A percentile compares a stretch with the other conserved stretches of the same genome.
Evolutionary conservation across 352 stramenopile species (phyloP).

Genomic region (Phytophthora tubulina): DNA sequence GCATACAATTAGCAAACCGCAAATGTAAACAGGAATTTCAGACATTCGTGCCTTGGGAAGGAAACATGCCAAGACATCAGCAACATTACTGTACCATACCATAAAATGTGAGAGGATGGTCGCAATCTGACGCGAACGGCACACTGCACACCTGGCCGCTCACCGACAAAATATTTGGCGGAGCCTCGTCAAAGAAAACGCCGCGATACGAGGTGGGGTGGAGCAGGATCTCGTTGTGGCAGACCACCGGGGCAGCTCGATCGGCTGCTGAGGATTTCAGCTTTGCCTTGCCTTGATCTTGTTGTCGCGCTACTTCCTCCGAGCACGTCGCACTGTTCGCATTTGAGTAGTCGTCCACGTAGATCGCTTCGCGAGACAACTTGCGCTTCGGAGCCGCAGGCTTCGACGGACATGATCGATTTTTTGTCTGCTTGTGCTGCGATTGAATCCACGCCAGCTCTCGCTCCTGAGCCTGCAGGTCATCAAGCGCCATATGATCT

Average conservation of each 20-base stretch:
- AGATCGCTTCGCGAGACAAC: constrained; percentile 22
- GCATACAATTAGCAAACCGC: constrained; percentile 8
- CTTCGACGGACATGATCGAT: constrained; percentile 7
- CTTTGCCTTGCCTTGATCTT: background rate
- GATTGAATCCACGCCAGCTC: constrained; percentile 47
- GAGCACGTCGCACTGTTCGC: constrained; percentile 4
- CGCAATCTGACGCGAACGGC: constrained; percentile 31
- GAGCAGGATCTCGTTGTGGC: constrained; percentile 11
- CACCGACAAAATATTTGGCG: constrained; percentile 33
- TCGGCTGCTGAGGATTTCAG: background rate
- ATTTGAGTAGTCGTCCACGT: constrained; percentile 26
- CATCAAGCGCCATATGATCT: constrained; percentile 40
- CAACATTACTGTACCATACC: constrained; percentile 29
- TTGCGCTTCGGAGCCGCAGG: constrained; percentile 19
- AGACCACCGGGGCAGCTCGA: background rate
- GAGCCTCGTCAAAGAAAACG: constrained; percentile 32
- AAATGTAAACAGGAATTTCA: background rate
- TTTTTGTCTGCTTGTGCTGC: constrained; percentile 40
- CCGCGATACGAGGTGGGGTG: constrained; percentile 48
- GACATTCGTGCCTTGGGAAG: background rate
- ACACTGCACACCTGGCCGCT: constrained; percentile 3
- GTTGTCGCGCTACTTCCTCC: constrained; percentile 4
- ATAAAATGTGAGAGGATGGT: constrained; percentile 45
- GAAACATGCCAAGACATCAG: background rate
- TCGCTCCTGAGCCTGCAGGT: constrained; percentile 53